phyloP scores from a whole-genome alignment of 2,329 filamentous ascomycete species.

The Colletotrichum noveboracense region DNA sequence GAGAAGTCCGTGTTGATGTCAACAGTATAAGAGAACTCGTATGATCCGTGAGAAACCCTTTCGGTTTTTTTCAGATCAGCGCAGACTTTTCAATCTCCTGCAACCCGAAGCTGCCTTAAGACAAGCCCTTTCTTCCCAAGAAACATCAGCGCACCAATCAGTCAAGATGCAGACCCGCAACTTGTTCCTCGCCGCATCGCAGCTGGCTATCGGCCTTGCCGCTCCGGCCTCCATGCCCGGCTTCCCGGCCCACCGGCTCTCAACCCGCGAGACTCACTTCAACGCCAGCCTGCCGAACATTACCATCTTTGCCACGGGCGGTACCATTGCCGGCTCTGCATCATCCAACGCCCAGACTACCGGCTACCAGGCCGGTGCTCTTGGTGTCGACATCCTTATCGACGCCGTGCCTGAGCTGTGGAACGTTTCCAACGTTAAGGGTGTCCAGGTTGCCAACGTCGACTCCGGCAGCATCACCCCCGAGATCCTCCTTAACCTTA shows the following conservation, averaged over 20 bases:
- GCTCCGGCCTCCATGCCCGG: background rate
- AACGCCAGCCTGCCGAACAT: slow-evolving; percentile 58
- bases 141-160: background rate
- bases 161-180: slow-evolving; percentile 4
- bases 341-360: slow-evolving; percentile 50
- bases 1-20: background rate
- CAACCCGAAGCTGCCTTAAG: background rate
- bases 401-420: slow-evolving; percentile 59
- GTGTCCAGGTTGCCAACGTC: slow-evolving; percentile 57
- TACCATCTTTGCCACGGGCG: slow-evolving; percentile 62
- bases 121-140: background rate
- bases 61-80: background rate
- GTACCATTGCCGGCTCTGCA: slow-evolving; percentile 62
- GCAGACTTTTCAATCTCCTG: background rate
- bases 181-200: slow-evolving; percentile 1
- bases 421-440: slow-evolving; percentile 58
- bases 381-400: slow-evolving; percentile 57
- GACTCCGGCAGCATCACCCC: slow-evolving; percentile 53
- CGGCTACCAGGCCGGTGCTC: slow-evolving; percentile 44
- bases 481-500: slow-evolving; percentile 51
- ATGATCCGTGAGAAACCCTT: background rate
- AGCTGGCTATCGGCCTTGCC: slow-evolving; percentile 11
- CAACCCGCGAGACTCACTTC: slow-evolving; percentile 17
- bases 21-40: background rate
- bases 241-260: slow-evolving; percentile 7